These are phyloP conservation scores for Candida nanaspora DNA, from an alignment of 805 yeast genomes.

Conservation along the genomic window DNA sequence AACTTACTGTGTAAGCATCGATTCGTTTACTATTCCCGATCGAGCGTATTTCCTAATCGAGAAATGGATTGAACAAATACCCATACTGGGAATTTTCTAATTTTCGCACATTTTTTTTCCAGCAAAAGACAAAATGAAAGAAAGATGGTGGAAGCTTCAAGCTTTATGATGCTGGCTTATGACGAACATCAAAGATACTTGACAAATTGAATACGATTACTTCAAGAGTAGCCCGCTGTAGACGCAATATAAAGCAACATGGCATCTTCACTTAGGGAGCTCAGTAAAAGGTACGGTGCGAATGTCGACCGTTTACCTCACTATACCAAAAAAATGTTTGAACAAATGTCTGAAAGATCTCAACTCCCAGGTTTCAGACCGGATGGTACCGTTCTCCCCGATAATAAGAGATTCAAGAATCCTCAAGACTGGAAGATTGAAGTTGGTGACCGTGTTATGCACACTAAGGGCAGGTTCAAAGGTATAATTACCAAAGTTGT, in stretches of 20 bases:
- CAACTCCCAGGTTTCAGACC: constrained; percentile 26
- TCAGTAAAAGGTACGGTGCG: constrained; percentile 25
- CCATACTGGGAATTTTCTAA: too few relatives aligned
- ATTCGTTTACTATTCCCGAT: too few relatives aligned
- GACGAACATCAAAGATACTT: too few relatives aligned
- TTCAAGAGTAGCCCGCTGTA: too few relatives aligned
- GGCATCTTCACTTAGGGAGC: constrained; percentile 13
- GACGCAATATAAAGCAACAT: constrained; percentile 2
- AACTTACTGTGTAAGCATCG: too few relatives aligned
- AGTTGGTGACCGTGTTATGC: constrained; percentile 73
- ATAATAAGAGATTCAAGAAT: constrained; percentile 28
- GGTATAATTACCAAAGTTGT: constrained; percentile 71
- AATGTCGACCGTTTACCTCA: constrained; percentile 24
- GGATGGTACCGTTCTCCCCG: constrained; percentile 21
- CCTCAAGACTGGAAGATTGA: constrained; percentile 53
- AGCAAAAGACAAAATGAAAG: too few relatives aligned
- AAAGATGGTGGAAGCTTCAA: too few relatives aligned
- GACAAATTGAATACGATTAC: too few relatives aligned
- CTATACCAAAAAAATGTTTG: constrained; percentile 20
- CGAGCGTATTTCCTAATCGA: too few relatives aligned
- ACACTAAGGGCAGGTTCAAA: constrained; percentile 59
- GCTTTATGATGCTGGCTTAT: too few relatives aligned
- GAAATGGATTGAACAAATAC: too few relatives aligned
- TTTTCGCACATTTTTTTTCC: too few relatives aligned
- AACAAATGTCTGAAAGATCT: constrained; percentile 18